Percentiles rank a stretch among this genome's conserved stretches.
Conservation (phyloP, 352 stramenopile species). For the Globisporangium paroecandrum region DNA sequence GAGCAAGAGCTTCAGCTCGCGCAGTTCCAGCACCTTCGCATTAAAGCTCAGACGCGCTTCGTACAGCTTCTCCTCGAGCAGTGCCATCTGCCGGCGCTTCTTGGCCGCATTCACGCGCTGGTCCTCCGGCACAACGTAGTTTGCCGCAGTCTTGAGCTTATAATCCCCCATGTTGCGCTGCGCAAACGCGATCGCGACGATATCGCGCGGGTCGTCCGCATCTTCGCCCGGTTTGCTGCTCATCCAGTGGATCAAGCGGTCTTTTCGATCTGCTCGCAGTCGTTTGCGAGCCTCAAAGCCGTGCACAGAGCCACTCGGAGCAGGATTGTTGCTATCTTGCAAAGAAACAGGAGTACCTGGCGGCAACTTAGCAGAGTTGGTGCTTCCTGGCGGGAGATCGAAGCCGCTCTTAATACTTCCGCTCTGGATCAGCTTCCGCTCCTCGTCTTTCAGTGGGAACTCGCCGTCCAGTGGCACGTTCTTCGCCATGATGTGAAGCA, state of each 20-base stretch:
- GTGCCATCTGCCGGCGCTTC: slow-evolving; percentile 85
- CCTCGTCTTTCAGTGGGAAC: slow-evolving; percentile 62
- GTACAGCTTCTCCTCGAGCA: slow-evolving; percentile 84
- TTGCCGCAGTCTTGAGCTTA: slow-evolving; percentile 84
- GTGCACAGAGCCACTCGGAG: slow-evolving; percentile 36
- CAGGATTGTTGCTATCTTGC: not conserved
- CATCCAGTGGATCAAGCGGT: slow-evolving; percentile 55
- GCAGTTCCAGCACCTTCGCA: slow-evolving; percentile 84
- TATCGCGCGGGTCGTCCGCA: slow-evolving; percentile 86
- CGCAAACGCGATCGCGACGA: slow-evolving; percentile 88
- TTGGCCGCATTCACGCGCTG: slow-evolving; percentile 88
- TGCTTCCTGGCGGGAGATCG: not conserved
- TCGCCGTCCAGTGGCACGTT: slow-evolving; percentile 36
- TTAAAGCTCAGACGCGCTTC: slow-evolving; percentile 86
- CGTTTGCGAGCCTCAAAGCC: slow-evolving; percentile 82
- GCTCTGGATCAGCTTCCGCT: slow-evolving; percentile 39
- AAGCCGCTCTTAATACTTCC: not conserved
- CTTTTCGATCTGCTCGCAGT: slow-evolving; percentile 68
- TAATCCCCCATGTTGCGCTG: slow-evolving; percentile 90
- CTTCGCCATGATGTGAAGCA: slow-evolving; percentile 70
- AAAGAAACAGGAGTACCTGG: slow-evolving; percentile 21
- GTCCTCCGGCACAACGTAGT: slow-evolving; percentile 88
- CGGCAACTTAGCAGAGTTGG: slow-evolving; percentile 5
- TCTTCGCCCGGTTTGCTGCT: slow-evolving; percentile 81
- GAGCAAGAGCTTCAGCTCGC: slow-evolving; percentile 85